These are phyloP conservation scores for Euphorbia peplus DNA, from an alignment of 345 rosid species.

Conservation along the genomic window DNA sequence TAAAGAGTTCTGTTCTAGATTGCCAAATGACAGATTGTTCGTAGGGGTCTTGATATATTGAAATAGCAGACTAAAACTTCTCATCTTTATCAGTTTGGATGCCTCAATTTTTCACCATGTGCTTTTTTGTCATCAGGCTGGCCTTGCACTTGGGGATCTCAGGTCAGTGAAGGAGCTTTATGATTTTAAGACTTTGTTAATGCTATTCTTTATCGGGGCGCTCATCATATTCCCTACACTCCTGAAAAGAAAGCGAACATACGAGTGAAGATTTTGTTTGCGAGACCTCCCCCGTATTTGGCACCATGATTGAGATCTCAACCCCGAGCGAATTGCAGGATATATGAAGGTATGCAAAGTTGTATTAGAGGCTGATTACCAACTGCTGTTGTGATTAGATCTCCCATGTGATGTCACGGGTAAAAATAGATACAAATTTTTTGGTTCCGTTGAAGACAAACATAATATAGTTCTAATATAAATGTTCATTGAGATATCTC, in stretches of 20 bases:
- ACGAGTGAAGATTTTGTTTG: slow-evolving; percentile 39
- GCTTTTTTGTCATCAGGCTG: slow-evolving; percentile 47
- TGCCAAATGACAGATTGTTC: too few species aligned
- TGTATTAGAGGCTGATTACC: slow-evolving; percentile 9
- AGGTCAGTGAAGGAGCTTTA: slow-evolving; percentile 77
- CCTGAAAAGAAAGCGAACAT: slow-evolving; percentile 66
- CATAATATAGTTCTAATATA: neutral
- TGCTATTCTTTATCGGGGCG: slow-evolving; percentile 75
- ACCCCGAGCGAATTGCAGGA: slow-evolving; percentile 19
- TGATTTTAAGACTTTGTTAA: slow-evolving; percentile 67
- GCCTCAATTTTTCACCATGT: neutral
- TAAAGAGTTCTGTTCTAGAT: too few species aligned
- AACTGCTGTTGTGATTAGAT: slow-evolving; percentile 4
- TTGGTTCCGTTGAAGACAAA: neutral
- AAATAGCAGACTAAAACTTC: too few species aligned
- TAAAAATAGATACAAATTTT: neutral
- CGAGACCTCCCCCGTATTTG: slow-evolving; percentile 7
- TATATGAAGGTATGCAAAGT: neutral
- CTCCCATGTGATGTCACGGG: slow-evolving; percentile 14
- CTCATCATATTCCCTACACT: slow-evolving; percentile 66
- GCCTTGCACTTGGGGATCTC: slow-evolving; percentile 83
- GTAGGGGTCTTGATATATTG: too few species aligned
- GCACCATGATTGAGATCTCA: slow-evolving; percentile 15
- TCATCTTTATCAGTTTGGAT: neutral
- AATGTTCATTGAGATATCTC: slow-evolving; percentile 22